Evolutionary conservation across 176 grass and related monocot genomes (phyloP).

Genomic region (Paspalum vaginatum): DNA sequence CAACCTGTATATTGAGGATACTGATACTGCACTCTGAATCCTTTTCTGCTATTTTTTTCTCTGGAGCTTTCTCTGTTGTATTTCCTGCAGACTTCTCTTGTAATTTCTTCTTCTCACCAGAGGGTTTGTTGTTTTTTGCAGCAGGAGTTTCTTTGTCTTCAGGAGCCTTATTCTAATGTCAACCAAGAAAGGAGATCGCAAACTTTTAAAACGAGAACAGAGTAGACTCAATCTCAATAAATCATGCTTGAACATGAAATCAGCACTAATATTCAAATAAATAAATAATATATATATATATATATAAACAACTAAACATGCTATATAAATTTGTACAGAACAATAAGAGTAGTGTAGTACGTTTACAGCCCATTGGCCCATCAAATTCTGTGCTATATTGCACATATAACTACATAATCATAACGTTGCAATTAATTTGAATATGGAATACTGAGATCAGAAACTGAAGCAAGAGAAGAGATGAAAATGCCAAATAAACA

Average conservation of each 20-base stretch:
- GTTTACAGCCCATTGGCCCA: neutral
- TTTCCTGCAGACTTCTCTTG: constrained; percentile 53
- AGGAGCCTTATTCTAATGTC: constrained; percentile 50
- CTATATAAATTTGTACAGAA: neutral
- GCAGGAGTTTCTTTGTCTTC: constrained; percentile 56
- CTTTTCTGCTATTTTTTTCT: constrained; percentile 66
- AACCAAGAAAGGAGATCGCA: constrained; percentile 39
- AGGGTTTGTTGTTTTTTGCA: constrained; percentile 52
- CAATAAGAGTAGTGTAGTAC: neutral
- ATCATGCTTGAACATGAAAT: constrained; percentile 24
- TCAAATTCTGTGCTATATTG: neutral
- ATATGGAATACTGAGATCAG: constrained; percentile 24
- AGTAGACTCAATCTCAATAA: neutral
- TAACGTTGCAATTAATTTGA: neutral
- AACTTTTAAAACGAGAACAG: neutral
- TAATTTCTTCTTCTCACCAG: constrained; percentile 74
- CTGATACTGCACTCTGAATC: constrained; percentile 81
- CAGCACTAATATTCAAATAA: constrained; percentile 8
- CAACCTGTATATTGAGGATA: constrained; percentile 92
- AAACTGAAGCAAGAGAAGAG: constrained; percentile 6
- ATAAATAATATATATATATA: too few relatives aligned
- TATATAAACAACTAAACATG: neutral
- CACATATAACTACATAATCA: constrained; percentile 22
- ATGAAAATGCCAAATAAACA: constrained; percentile 16
- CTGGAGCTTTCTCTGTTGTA: constrained; percentile 63